Conservation (phyloP, 257 asterid species). For the Nicotiana tabacum region DNA sequence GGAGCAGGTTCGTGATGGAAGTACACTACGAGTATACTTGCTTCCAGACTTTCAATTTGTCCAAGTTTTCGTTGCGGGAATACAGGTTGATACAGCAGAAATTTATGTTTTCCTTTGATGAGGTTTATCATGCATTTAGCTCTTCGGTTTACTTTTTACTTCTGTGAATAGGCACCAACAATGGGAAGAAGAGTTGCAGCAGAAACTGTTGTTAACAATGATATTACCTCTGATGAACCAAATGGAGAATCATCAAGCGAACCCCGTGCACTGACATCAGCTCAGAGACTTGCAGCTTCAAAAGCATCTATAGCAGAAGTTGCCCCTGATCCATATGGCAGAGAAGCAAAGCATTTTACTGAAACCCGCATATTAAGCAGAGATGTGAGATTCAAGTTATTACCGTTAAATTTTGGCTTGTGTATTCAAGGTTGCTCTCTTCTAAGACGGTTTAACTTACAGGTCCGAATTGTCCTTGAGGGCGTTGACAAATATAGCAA, state of each 20-base stretch:
- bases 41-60: constrained; percentile 89
- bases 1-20: constrained; percentile 95
- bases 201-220: constrained; percentile 42
- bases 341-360: constrained; percentile 94
- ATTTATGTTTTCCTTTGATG: background rate
- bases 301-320: constrained; percentile 56
- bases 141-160: background rate
- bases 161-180: constrained; percentile 67
- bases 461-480: constrained; percentile 94
- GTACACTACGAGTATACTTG: constrained; percentile 84
- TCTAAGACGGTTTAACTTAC: constrained; percentile 22
- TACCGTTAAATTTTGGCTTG: background rate
- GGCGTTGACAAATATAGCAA: constrained; percentile 93
- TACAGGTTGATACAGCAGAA: constrained; percentile 52
- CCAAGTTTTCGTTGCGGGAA: constrained; percentile 88
- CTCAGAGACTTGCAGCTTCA: constrained; percentile 79
- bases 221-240: constrained; percentile 47
- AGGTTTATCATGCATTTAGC: background rate
- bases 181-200: constrained; percentile 76
- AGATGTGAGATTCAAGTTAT: constrained; percentile 53
- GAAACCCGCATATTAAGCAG: constrained; percentile 88
- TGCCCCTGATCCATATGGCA: constrained; percentile 82
- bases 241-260: constrained; percentile 62
- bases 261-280: constrained; percentile 68
- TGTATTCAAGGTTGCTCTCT: background rate